Evolutionary conservation across 192 early-diverging fungal genomes (phyloP).

Genomic region (Pecoramyces ruminantium): DNA sequence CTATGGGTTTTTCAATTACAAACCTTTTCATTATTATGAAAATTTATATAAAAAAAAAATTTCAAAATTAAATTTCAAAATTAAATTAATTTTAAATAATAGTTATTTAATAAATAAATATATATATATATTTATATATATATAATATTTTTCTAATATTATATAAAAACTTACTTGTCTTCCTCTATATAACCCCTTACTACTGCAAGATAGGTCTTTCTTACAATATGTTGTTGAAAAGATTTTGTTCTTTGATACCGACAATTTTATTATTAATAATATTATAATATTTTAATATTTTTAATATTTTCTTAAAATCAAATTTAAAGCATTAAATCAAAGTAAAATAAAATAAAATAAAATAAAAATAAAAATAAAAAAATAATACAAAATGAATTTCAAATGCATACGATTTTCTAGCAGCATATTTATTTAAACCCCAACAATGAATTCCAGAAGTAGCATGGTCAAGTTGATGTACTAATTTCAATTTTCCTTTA

Average conservation of each 20-base stretch:
- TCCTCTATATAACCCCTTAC: constrained; percentile 8
- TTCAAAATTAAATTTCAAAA: no score
- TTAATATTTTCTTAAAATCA: no score
- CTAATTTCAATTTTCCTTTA: constrained; percentile 9
- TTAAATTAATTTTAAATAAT: no score
- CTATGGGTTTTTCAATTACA: constrained; percentile 6
- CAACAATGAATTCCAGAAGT: constrained; percentile 18
- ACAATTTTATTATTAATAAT: no score
- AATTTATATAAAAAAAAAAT: no score
- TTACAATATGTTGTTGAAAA: neutral
- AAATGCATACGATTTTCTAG: constrained; percentile 8
- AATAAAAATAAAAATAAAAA: constrained; percentile 5
- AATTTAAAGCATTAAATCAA: no score
- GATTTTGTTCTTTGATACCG: no score
- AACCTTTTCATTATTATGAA: constrained; percentile 3
- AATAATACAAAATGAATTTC: no score
- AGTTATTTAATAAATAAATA: no score
- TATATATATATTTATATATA: neutral
- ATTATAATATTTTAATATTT: no score
- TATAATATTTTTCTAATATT: no score
- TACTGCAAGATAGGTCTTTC: constrained; percentile 16
- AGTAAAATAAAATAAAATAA: neutral
- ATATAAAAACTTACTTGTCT: constrained; percentile 5
- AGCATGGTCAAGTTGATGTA: constrained; percentile 21
- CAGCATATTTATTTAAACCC: constrained; percentile 6